Conservation (phyloP, 2,329 filamentous ascomycete genomes). For the Colletotrichum lentis region DNA sequence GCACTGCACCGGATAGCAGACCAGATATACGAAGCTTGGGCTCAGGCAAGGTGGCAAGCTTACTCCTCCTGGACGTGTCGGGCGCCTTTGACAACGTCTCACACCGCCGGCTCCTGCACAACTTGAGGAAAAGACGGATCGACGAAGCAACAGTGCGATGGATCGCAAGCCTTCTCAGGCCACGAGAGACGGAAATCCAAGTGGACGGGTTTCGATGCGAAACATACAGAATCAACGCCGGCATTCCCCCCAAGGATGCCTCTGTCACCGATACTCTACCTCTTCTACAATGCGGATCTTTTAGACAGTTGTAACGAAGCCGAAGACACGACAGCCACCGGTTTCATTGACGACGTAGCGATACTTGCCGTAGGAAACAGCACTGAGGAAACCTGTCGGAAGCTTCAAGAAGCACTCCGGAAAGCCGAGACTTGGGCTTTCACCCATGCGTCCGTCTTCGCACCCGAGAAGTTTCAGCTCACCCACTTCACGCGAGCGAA, state of each 20-base stretch:
- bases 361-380: slow-evolving; percentile 35
- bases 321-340: slow-evolving; percentile 27
- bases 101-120: slow-evolving; percentile 35
- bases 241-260: slow-evolving; percentile 42
- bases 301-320: slow-evolving; percentile 37
- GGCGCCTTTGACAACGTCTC: slow-evolving; percentile 39
- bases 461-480: slow-evolving; percentile 41
- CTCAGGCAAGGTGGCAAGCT: slow-evolving; percentile 31
- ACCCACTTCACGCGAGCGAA: slow-evolving; percentile 40
- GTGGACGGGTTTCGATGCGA: neutral
- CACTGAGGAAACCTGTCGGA: slow-evolving; percentile 37
- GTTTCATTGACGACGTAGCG: slow-evolving; percentile 34
- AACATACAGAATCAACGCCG: slow-evolving; percentile 26
- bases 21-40: slow-evolving; percentile 34
- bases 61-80: slow-evolving; percentile 38
- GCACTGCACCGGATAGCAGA: slow-evolving; percentile 33
- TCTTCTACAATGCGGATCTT: slow-evolving; percentile 43
- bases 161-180: slow-evolving; percentile 7
- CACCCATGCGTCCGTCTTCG: slow-evolving; percentile 40
- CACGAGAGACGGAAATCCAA: neutral
- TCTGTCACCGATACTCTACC: slow-evolving; percentile 42
- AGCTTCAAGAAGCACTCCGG: slow-evolving; percentile 35
- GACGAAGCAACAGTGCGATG: neutral
- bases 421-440: slow-evolving; percentile 38
- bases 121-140: slow-evolving; percentile 29